Evolutionary conservation across 1,139 yeast genomes (phyloP).

Genomic region (Pichia sp.): DNA sequence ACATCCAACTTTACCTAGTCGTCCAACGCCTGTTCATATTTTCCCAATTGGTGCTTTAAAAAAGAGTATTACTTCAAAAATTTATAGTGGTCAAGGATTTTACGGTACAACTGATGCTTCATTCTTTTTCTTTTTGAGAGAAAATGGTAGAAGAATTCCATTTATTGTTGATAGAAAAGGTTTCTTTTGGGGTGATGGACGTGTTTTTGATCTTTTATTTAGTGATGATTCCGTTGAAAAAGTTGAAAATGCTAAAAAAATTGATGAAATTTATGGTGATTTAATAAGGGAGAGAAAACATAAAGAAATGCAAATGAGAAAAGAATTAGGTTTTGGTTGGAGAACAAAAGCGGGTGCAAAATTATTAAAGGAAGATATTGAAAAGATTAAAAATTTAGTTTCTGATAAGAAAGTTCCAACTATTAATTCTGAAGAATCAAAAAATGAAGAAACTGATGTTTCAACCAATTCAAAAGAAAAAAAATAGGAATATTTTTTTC

Average conservation of each 20-base stretch:
- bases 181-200: constrained; percentile 87
- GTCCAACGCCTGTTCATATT: constrained; percentile 69
- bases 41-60: constrained; percentile 52
- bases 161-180: constrained; percentile 84
- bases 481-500: too few species aligned
- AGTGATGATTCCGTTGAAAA: constrained; percentile 71
- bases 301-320: constrained; percentile 31
- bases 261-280: constrained; percentile 43
- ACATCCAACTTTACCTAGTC: constrained; percentile 69
- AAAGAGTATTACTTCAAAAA: constrained; percentile 57
- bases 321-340: constrained; percentile 39
- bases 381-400: constrained; percentile 21
- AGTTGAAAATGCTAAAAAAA: constrained; percentile 65
- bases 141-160: constrained; percentile 47
- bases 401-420: constrained; percentile 27
- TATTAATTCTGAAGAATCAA: constrained; percentile 2
- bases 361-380: constrained; percentile 29
- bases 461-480: background rate
- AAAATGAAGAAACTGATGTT: background rate
- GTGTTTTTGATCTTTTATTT: constrained; percentile 72
- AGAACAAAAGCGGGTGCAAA: constrained; percentile 29
- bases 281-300: constrained; percentile 27
- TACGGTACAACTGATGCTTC: constrained; percentile 77
- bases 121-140: constrained; percentile 68
- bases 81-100: constrained; percentile 82